phyloP scores from a whole-genome alignment of 805 yeast species.

The Metschnikowia cubensis region DNA sequence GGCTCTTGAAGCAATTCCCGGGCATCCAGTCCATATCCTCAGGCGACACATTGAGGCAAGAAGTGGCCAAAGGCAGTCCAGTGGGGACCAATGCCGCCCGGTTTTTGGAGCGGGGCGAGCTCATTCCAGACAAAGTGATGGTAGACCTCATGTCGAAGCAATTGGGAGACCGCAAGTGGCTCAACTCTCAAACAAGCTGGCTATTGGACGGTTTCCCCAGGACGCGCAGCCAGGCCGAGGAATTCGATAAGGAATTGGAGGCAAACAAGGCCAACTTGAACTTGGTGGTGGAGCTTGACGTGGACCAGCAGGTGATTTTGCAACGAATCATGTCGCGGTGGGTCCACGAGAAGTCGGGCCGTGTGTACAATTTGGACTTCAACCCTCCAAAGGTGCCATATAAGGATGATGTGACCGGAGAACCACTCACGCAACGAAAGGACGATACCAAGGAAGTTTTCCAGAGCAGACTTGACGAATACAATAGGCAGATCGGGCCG shows the following conservation, averaged over 20 bases:
- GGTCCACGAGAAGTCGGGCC: constrained; percentile 80
- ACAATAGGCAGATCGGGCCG: constrained; percentile 57
- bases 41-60: constrained; percentile 76
- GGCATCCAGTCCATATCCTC: constrained; percentile 62
- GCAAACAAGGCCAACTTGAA: constrained; percentile 47
- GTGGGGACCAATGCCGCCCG: constrained; percentile 56
- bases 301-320: constrained; percentile 78
- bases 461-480: constrained; percentile 59
- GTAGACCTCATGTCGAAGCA: constrained; percentile 53
- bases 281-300: constrained; percentile 80
- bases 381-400: constrained; percentile 86
- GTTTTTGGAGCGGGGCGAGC: constrained; percentile 57
- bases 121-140: constrained; percentile 73
- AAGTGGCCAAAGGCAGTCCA: constrained; percentile 51
- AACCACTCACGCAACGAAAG: constrained; percentile 69
- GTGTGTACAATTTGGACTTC: constrained; percentile 81
- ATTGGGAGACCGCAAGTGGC: constrained; percentile 40
- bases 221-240: constrained; percentile 66
- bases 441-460: constrained; percentile 82
- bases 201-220: constrained; percentile 92
- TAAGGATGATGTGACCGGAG: constrained; percentile 86
- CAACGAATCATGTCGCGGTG: constrained; percentile 81
- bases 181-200: constrained; percentile 52
- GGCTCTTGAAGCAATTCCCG: constrained; percentile 53
- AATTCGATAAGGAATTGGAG: constrained; percentile 44